Evolutionary conservation across 1,139 yeast genomes (phyloP), one percentile per base, ranked within the genome.

Genomic region (Candida frijolesensis): DNA sequence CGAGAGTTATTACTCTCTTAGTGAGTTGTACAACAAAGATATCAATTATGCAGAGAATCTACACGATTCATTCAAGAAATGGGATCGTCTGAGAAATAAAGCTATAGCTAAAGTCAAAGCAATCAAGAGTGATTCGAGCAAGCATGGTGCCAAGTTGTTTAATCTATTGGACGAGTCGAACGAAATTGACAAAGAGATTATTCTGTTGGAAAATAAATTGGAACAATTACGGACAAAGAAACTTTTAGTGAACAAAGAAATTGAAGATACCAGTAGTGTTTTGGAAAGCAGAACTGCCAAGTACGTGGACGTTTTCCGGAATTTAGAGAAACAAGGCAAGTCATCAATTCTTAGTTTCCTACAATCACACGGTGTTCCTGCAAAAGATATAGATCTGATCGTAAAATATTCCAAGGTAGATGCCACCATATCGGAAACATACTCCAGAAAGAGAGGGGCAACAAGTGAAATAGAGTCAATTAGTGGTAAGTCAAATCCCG

Each of bases 181-280:
- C 7, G 59, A 52, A 1, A 60, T 82, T 1, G 79, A 77, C 51
- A 43, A 54, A 1, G 82, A 83, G 50, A 80, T 84, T 3, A 58
- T 51, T 0, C 61, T 59, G 0, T 57, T 83, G 37, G 84, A 83
- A 53, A 48, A 56, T 3, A 67, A 71, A 49, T 59, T 84, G 16
- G 44, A 46, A 4, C 60, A 62, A 7, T 57, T 83, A 19, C 72
- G 67, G 46, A 60, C 63, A 1, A 80, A 79, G 57, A 75, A 74
- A 50, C 57, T 54, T 4, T 57, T 72, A 0, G 51, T 84, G 1
- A 61, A 61, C 15, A 54, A 60, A 4, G 88, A 83, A 60, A 71
- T 83, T 12, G 67, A 68, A 14, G 74, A 73, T 39, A 78, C 87
- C 0, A 76, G 79, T 56, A 79, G 84, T n/a, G 74, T 80, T 3